Conservation (phyloP, 2,329 filamentous ascomycete species). For the Neofusicoccum cordaticola region DNA sequence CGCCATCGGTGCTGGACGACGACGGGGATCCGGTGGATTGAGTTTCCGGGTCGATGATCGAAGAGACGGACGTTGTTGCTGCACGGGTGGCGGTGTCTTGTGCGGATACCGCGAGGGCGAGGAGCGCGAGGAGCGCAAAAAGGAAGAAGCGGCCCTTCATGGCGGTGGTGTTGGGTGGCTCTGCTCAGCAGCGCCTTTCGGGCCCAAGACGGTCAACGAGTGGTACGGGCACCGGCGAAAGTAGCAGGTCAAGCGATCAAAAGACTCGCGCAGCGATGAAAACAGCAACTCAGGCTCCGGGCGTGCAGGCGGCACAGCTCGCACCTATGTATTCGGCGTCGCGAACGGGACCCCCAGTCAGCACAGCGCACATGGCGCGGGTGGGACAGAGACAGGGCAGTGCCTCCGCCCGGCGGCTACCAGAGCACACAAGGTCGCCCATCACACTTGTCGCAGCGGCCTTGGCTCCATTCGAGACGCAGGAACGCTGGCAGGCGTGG, state of each 20-base stretch:
- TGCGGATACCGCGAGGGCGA: neutral
- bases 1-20: neutral
- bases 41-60: neutral
- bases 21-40: neutral
- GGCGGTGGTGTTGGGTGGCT: neutral
- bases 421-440: neutral
- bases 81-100: neutral
- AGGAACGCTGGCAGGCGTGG: conserved; percentile 9
- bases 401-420: conserved; percentile 5
- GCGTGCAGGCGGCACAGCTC: neutral
- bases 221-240: neutral
- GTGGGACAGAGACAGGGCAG: neutral
- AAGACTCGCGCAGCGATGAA: neutral
- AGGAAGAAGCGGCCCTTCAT: neutral
- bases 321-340: neutral
- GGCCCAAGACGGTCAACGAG: neutral
- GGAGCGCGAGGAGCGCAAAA: neutral
- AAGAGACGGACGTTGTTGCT: neutral
- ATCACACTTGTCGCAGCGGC: neutral
- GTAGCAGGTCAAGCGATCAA: neutral
- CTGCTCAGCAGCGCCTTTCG: neutral
- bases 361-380: neutral
- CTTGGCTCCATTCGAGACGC: neutral
- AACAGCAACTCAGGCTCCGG: neutral
- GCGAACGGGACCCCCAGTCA: neutral